phyloP scores from a whole-genome alignment of 2,329 filamentous ascomycete species.

The Microascus cirrosus region DNA sequence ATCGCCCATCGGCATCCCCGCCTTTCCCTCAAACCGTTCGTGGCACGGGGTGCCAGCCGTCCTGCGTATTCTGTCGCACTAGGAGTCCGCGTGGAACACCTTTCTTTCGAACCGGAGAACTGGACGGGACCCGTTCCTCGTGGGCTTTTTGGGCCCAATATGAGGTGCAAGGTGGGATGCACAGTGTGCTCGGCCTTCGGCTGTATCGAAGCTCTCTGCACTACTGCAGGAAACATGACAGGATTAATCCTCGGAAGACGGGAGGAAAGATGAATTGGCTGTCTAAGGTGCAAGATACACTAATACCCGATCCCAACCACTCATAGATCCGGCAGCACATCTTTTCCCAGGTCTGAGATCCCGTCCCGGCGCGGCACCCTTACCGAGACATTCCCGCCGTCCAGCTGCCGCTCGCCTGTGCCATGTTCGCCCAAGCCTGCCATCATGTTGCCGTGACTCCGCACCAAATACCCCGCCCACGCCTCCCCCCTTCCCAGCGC shows the following conservation, averaged over 20 bases:
- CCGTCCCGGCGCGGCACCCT: background rate
- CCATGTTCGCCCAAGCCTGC: background rate
- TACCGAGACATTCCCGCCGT: background rate
- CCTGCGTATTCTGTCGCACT: background rate
- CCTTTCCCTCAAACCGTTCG: background rate
- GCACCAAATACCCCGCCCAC: background rate
- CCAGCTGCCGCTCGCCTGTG: background rate
- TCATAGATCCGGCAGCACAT: too few species aligned
- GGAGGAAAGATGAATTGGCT: too few species aligned
- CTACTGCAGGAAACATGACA: too few species aligned
- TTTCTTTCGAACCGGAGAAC: background rate
- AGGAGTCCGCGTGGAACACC: background rate
- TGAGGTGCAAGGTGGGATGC: background rate
- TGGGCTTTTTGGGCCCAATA: background rate
- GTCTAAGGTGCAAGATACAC: too few species aligned
- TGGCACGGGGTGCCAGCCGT: background rate
- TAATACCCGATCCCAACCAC: too few species aligned
- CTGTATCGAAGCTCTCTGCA: background rate
- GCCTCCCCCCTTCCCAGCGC: background rate
- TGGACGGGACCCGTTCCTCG: background rate
- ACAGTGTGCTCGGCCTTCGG: background rate
- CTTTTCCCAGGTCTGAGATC: background rate
- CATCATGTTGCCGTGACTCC: background rate
- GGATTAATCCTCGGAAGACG: too few species aligned
- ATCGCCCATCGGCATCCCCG: background rate